Evolutionary conservation across 2,329 filamentous ascomycete genomes (phyloP).

Genomic region (Botrytis cinerea): DNA sequence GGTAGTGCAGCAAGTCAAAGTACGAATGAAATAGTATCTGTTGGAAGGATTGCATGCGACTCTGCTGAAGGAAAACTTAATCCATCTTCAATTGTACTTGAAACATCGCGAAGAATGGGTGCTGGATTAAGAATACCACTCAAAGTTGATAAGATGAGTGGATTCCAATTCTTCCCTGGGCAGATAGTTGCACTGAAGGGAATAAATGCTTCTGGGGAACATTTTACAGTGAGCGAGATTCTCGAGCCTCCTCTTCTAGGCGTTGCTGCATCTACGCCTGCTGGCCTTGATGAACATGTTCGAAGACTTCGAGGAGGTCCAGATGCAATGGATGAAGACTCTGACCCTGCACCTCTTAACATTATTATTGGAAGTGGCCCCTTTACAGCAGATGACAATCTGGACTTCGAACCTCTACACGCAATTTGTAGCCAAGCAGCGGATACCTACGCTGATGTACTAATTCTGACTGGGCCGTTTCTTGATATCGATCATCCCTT

Average conservation of each 20-base stretch:
- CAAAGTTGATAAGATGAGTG: constrained; percentile 67
- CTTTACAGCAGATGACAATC: constrained; percentile 88
- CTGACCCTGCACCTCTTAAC: constrained; percentile 66
- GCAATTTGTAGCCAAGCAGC: constrained; percentile 77
- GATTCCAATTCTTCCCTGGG: constrained; percentile 87
- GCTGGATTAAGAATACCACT: constrained; percentile 80
- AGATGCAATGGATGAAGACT: constrained; percentile 62
- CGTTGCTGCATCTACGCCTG: constrained; percentile 68
- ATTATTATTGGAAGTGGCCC: constrained; percentile 81
- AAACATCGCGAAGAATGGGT: constrained; percentile 82
- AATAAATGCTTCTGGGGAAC: constrained; percentile 81
- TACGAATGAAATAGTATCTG: constrained; percentile 82
- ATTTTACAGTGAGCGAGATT: constrained; percentile 78
- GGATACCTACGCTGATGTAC: constrained; percentile 71
- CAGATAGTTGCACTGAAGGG: constrained; percentile 88
- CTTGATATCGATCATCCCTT: constrained; percentile 89
- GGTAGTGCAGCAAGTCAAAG: constrained; percentile 84
- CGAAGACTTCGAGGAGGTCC: constrained; percentile 66
- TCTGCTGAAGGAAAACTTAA: constrained; percentile 85
- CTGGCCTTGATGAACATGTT: constrained; percentile 66
- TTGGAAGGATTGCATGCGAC: constrained; percentile 90
- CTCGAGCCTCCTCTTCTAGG: constrained; percentile 74
- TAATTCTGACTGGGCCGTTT: constrained; percentile 85
- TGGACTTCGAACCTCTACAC: constrained; percentile 85
- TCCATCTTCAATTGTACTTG: constrained; percentile 78